Conservation (phyloP, 371 early-diverging fungal species). For the Actinomortierella ambigua region DNA sequence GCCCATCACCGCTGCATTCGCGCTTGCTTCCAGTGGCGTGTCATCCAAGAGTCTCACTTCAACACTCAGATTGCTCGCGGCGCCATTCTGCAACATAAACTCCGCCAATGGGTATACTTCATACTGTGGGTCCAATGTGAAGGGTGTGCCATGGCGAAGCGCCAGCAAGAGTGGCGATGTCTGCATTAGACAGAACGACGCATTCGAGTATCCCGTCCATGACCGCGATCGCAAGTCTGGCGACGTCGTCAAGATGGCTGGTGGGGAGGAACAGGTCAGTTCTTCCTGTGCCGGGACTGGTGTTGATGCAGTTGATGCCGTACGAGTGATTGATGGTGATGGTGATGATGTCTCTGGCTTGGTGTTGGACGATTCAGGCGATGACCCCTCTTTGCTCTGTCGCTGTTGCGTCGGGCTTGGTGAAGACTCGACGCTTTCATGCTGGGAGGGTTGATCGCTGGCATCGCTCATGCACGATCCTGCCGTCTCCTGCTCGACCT, state of each 20-base stretch:
- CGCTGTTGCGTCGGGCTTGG: no score
- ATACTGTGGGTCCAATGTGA: constrained; percentile 29
- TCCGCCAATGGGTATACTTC: constrained; percentile 46
- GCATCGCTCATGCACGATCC: no score
- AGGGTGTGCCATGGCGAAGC: constrained; percentile 31
- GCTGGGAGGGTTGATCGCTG: no score
- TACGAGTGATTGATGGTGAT: background rate
- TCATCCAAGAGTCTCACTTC: constrained; percentile 32
- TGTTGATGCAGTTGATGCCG: background rate
- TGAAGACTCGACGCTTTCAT: no score
- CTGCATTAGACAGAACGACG: constrained; percentile 42
- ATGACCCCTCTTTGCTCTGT: constrained; percentile 7
- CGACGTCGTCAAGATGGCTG: background rate
- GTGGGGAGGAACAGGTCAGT: constrained; percentile 8
- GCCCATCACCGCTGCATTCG: background rate
- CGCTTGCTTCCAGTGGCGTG: background rate
- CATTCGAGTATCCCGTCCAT: background rate
- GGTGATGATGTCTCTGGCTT: background rate
- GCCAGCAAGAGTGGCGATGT: constrained; percentile 40
- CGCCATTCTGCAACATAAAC: constrained; percentile 44
- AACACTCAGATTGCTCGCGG: constrained; percentile 39
- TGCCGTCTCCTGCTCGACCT: no score
- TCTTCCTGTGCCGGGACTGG: constrained; percentile 3
- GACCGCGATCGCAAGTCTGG: no score
- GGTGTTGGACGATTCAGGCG: constrained; percentile 5